Evolutionary conservation across 306 rosid genomes (phyloP), one percentile per base, ranked within the genome.

Genomic region (Rosa persica): DNA sequence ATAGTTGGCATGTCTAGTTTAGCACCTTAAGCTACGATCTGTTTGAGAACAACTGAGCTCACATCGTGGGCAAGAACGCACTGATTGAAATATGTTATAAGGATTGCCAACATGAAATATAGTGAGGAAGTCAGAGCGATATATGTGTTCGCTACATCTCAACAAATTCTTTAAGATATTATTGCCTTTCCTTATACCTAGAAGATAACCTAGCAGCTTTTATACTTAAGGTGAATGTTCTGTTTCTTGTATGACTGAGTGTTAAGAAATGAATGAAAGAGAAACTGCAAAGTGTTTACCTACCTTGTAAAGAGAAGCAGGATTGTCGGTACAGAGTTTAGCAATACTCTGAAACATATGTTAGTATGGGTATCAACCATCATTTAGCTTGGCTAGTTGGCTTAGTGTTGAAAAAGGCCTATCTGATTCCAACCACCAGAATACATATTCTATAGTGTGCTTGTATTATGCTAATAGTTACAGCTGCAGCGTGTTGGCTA

Each of bases 351-450:
- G 12, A 48, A 58, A 34, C 70, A 47, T 16, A 48, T 25, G 16
- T 23, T 61, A 15, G 12, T 5, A 36, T 72, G 66, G 54, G 48
- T 71, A 61, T 58, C 42, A 42, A 17, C 52, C 69, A 58, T 58
- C 25, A 27, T 42, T 58, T 9, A 58, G 69, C 69, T 42, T 74
- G 55, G 30, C 13, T 55, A 55, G 23, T n/a, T 55, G 62, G 49
- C n/a, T 60, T 58, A 9, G 58, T 75, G 57, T 75, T 43, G 44
- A 75, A 10, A 74, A 36, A 9, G 52, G 23, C 77, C 8, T 39
- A 55, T 36, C 67, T 73, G 46, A 38, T 55, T 57, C 52, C 67
- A 55, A 22, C 51, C 38, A 39, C 52, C 23, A 15, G 77, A 74
- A 46, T 23, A 13, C 34, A 30, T 40, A 40, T 12, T 75, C 13